Percentiles rank a stretch among this genome's conserved stretches.
Conservation (phyloP, 495 filamentous ascomycete genomes). For the Hypoxylon fragiforme region DNA sequence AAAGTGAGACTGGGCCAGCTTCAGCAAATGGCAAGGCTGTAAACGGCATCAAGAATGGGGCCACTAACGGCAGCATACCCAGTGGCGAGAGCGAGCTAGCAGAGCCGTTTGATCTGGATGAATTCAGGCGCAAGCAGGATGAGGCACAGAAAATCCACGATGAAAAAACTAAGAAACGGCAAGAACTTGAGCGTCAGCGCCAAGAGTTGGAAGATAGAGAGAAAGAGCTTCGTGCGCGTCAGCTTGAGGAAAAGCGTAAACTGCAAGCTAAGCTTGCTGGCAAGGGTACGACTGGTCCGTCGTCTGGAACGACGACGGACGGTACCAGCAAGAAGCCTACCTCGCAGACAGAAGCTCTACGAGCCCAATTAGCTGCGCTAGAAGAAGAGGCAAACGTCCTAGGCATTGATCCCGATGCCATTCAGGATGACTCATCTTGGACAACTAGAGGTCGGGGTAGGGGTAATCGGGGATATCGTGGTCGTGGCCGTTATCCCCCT, state of each 20-base stretch:
- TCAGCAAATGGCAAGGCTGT: constrained; percentile 27
- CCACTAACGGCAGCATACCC: constrained; percentile 8
- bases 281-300: constrained; percentile 48
- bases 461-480: constrained; percentile 44
- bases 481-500: constrained; percentile 49
- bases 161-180: constrained; percentile 71
- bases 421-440: constrained; percentile 48
- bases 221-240: constrained; percentile 72
- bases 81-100: constrained; percentile 37
- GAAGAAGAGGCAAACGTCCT: constrained; percentile 83
- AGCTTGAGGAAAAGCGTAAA: constrained; percentile 74
- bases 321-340: constrained; percentile 31
- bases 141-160: constrained; percentile 81
- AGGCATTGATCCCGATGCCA: constrained; percentile 65
- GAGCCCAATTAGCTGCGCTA: constrained; percentile 77
- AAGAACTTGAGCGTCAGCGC: constrained; percentile 71
- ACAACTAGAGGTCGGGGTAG: constrained; percentile 35
- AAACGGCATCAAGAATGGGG: constrained; percentile 26
- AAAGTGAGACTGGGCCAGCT: constrained; percentile 40
- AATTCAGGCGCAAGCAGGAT: constrained; percentile 73
- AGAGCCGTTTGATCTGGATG: constrained; percentile 72
- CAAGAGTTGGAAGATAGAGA: constrained; percentile 75
- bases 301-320: constrained; percentile 15
- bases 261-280: constrained; percentile 57
- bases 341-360: constrained; percentile 58